These are phyloP conservation scores for Aspergillus alliaceus DNA, from an alignment of 2,329 filamentous ascomycete species.

Conservation along the genomic window DNA sequence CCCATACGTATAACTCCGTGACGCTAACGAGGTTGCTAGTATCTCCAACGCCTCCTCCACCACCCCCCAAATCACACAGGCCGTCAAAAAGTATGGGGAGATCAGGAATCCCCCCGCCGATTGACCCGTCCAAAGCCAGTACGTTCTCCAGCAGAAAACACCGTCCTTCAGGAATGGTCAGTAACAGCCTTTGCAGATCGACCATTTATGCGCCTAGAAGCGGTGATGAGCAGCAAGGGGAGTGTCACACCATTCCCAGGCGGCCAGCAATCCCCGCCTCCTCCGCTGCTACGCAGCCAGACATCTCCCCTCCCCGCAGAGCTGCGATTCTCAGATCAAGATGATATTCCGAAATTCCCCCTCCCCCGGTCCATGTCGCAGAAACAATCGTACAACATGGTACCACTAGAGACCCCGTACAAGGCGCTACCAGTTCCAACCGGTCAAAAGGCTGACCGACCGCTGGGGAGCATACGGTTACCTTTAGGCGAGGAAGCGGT, in stretches of 20 bases:
- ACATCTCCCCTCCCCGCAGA: conserved; percentile 40
- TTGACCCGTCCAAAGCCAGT: conserved; percentile 61
- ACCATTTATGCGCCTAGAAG: conserved; percentile 50
- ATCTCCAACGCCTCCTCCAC: conserved; percentile 24
- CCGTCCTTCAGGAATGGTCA: not conserved
- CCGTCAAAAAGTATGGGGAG: conserved; percentile 34
- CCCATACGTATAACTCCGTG: not conserved
- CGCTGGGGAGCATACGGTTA: conserved; percentile 9
- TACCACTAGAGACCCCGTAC: conserved; percentile 17
- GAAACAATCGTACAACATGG: conserved; percentile 22
- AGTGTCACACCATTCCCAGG: conserved; percentile 65
- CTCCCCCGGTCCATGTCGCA: conserved; percentile 34
- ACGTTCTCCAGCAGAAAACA: conserved; percentile 34
- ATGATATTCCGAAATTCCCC: conserved; percentile 56
- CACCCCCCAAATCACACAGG: conserved; percentile 28
- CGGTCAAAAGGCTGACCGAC: conserved; percentile 1
- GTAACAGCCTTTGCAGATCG: conserved; percentile 32
- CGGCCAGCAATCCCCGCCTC: conserved; percentile 48
- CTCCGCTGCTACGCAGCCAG: conserved; percentile 36
- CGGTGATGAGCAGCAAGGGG: conserved; percentile 53
- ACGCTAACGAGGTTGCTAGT: not conserved
- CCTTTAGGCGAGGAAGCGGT: conserved; percentile 9
- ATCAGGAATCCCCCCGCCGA: conserved; percentile 52
- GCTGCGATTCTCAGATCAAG: conserved; percentile 47
- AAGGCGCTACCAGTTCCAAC: conserved; percentile 22